Evolutionary conservation across 2,329 filamentous ascomycete genomes (phyloP).

Genomic region (Colletotrichum sansevieriae): DNA sequence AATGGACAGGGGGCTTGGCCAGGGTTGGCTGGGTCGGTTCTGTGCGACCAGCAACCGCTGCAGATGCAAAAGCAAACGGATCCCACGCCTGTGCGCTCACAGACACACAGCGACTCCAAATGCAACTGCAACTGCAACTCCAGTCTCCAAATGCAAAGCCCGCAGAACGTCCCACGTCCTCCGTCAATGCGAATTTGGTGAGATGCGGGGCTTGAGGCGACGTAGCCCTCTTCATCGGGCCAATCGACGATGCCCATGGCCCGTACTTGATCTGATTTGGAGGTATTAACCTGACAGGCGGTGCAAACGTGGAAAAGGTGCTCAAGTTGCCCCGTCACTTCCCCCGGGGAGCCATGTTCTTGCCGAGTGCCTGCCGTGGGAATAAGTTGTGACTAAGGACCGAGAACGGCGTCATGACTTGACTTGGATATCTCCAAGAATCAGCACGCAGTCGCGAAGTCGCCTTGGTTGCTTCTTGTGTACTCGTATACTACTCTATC

Average conservation of each 20-base stretch:
- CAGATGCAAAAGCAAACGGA: slow-evolving; percentile 6
- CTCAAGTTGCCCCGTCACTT: slow-evolving; percentile 38
- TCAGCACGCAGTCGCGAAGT: background rate
- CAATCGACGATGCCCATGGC: slow-evolving; percentile 20
- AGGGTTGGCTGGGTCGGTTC: slow-evolving; percentile 24
- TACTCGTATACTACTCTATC: background rate
- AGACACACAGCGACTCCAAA: background rate
- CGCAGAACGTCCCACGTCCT: slow-evolving; percentile 13
- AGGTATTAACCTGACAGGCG: slow-evolving; percentile 26
- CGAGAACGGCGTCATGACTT: slow-evolving; percentile 28
- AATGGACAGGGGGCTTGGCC: slow-evolving; percentile 31
- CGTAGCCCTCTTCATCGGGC: slow-evolving; percentile 25
- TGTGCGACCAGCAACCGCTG: slow-evolving; percentile 24
- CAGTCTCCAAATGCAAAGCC: background rate
- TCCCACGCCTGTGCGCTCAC: slow-evolving; percentile 2
- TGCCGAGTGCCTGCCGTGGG: slow-evolving; percentile 10
- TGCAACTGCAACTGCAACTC: no score
- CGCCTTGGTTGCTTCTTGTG: background rate
- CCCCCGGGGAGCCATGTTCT: slow-evolving; percentile 28
- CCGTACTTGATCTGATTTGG: slow-evolving; percentile 36
- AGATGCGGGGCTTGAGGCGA: slow-evolving; percentile 37
- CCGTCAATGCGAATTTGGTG: slow-evolving; percentile 36
- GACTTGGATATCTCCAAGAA: slow-evolving; percentile 2
- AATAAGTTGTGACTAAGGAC: slow-evolving; percentile 22
- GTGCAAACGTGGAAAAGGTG: slow-evolving; percentile 30